Evolutionary conservation across 208 protist genomes (phyloP), one percentile per base, ranked within the genome.

Genomic region (Vickermania ingenoplastis): DNA sequence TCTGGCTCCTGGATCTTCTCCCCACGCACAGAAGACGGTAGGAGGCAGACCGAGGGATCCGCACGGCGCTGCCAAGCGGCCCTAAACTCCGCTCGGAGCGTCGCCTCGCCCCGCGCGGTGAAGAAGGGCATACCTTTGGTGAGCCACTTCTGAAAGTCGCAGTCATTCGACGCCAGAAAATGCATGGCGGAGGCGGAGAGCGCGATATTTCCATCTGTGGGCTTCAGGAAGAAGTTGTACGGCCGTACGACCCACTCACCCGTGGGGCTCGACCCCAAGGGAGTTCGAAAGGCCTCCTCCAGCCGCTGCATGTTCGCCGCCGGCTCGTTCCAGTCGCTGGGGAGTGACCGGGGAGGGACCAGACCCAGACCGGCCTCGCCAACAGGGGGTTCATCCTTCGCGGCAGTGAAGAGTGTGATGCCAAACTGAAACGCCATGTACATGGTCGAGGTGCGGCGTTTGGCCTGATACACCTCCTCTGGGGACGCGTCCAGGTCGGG

Each of bases 401-500:
- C n/a, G 17, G 36, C 36, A 7, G 58, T 86, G 61, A 92, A 92
- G 23, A 92, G 48, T 0, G 75, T 63, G 31, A 87, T 76, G 17
- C 85, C 85, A 53, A 92, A 82, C 52, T 92, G 85, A 62, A 92
- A 89, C 0, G 82, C 85, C 30, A 76, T 77, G 70, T 81, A 92
- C 7, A 49, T 45, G 24, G 73, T 64, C 4, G 75, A 70, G 21
- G 79, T 77, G 1, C 67, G 24, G 13, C 79, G 73, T 21, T 72
- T 79, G 0, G 54, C 49, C 36, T 58, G 49, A 51, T 89, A 92
- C 1, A 82, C 65, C 0, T 72, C 71, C 13, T 63, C 65, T 4
- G 74, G 67, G 27, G 65, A 31, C 4, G 67, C 63, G 0, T 59
- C 71, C 51, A 71, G 17, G 17, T 45, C 36, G 11, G 36, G 7